Evolutionary conservation across 371 early-diverging fungal genomes (phyloP), one percentile per base, ranked within the genome.

Genomic region (Haplosporangium sp.): DNA sequence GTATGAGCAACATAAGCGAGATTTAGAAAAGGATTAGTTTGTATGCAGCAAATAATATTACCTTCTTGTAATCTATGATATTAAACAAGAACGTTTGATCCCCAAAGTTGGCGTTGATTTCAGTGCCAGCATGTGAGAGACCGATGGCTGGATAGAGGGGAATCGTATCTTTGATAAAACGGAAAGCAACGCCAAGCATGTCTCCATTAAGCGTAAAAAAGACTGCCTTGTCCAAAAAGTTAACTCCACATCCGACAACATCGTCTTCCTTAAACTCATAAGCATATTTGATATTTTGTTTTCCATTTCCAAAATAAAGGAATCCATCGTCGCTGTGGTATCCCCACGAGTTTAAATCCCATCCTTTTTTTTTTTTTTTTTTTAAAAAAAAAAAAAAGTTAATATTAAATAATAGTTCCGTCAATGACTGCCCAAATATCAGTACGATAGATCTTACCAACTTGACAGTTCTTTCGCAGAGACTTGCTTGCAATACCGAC

Each of bases 101-200:
- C 2, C 79, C 79, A 74, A 78, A 78, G 65, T 78, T 78, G 71
- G 79, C 79, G 64, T 78, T 78, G 52, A 78, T 73, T 63, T 70
- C 79, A 2, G 79, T 78, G 11, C 79, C 79, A 34, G 79, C 66
- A 35, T 78, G 74, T 17, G 79, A 78, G 38, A 78, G 64, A 4
- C 74, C 79, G 11, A 78, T 70, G 13, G 79, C 79, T 7, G 79
- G 79, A 57, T 78, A 78, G 5, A 78, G 71, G 4, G 74, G 79
- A 37, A 74, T 78, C 42, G 79, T 67, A 44, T 73, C 74, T 56
- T 78, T 78, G 47, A 78, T 35, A 42, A 78, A 78, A 20, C 63
- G 55, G 71, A 78, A 78, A n/a, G 79, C 79, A 3, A 78, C 74
- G 2, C 79, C 79, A 39, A 67, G 20, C 73, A 73, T 73, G 13